Evolutionary conservation across 2,329 filamentous ascomycete species (phyloP).

Genomic region (Trichophyton verrucosum): DNA sequence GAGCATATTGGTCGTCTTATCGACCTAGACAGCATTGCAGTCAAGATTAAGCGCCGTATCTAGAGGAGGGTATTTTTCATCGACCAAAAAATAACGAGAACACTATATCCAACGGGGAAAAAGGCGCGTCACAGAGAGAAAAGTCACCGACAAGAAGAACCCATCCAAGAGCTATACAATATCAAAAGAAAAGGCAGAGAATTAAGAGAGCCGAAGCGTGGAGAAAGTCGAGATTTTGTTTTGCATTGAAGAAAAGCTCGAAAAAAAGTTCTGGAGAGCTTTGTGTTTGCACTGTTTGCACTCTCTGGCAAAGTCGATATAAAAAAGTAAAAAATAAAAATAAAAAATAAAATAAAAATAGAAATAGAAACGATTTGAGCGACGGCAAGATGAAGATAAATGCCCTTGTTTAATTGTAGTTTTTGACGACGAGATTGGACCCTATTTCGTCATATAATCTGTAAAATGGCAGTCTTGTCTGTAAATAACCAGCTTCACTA

Average conservation of each 20-base stretch:
- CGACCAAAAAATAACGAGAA: not conserved
- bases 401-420: no score
- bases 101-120: not conserved
- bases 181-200: not conserved
- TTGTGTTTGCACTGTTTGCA: not conserved
- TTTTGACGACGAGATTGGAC: no score
- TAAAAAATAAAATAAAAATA: not conserved
- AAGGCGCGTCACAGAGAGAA: not conserved
- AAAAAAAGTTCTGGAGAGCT: not conserved
- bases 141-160: not conserved
- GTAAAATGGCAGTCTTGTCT: no score
- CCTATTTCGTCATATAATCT: no score
- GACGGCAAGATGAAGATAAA: not conserved
- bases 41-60: not conserved
- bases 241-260: not conserved
- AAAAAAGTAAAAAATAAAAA: not conserved
- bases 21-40: slow-evolving; percentile 27
- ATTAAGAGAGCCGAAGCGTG: not conserved
- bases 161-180: not conserved
- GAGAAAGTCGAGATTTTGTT: not conserved
- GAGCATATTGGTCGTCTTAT: slow-evolving; percentile 24
- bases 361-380: not conserved
- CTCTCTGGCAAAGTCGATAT: not conserved
- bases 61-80: not conserved
- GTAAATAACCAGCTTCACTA: no score